Percentiles rank a stretch among this genome's conserved stretches.
Evolutionary conservation across 2,329 filamentous ascomycete genomes (phyloP).

Genomic region (Penicillium sp.): DNA sequence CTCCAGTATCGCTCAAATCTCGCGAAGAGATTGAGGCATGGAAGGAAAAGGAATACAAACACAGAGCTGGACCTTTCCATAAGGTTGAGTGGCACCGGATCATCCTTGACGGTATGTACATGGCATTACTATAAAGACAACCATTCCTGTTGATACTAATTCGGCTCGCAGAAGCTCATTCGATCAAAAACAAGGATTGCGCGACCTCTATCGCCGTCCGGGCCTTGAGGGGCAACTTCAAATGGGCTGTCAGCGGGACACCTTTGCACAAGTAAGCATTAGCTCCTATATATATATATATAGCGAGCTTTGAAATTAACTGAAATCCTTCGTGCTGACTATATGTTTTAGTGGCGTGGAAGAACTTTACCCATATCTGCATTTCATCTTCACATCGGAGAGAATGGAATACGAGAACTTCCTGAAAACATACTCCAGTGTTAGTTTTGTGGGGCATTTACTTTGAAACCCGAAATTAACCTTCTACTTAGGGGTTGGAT

Average conservation of each 20-base stretch:
- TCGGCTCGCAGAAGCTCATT: conserved; percentile 28
- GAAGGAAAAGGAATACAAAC: conserved; percentile 23
- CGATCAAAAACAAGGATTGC: conserved; percentile 36
- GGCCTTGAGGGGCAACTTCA: conserved; percentile 33
- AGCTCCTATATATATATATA: too few relatives aligned
- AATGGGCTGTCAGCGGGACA: conserved; percentile 42
- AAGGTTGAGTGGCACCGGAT: conserved; percentile 37
- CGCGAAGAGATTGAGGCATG: conserved; percentile 22
- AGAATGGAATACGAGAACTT: conserved; percentile 26
- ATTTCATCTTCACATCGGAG: conserved; percentile 35
- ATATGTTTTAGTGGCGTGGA: conserved; percentile 24
- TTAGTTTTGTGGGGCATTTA: not conserved
- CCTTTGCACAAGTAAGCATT: conserved; percentile 37
- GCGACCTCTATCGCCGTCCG: conserved; percentile 38
- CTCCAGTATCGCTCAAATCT: conserved; percentile 13
- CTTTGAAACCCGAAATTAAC: not conserved
- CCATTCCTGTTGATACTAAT: not conserved
- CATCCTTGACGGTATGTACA: conserved; percentile 39
- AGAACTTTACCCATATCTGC: conserved; percentile 41
- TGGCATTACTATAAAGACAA: not conserved
- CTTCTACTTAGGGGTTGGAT: not conserved
- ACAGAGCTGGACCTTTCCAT: conserved; percentile 33
- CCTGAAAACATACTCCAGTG: conserved; percentile 24
- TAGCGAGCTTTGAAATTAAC: too few relatives aligned
- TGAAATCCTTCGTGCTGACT: not conserved